A percentile compares a stretch with the other conserved stretches of the same genome.
Conservation (phyloP, 2,329 filamentous ascomycete species). For the Hypoxylon sp. region DNA sequence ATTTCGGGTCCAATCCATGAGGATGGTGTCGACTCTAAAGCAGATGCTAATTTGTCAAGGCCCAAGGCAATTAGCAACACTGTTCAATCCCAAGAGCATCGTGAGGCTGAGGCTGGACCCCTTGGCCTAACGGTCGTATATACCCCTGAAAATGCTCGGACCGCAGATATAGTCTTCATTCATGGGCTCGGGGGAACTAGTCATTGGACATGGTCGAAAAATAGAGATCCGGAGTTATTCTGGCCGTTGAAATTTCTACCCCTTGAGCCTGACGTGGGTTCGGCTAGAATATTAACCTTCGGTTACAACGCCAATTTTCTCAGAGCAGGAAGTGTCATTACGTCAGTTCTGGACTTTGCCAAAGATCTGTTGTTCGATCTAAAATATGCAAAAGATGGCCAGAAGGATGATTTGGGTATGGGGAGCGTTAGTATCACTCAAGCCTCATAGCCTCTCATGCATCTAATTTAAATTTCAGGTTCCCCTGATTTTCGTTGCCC, state of each 20-base stretch:
- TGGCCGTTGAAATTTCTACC: constrained; percentile 55
- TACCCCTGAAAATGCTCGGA: constrained; percentile 36
- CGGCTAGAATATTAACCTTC: constrained; percentile 54
- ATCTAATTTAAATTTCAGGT: constrained; percentile 20
- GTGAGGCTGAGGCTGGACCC: constrained; percentile 19
- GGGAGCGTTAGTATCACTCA: constrained; percentile 34
- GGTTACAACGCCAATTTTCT: constrained; percentile 54
- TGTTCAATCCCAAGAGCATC: neutral
- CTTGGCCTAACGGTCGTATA: constrained; percentile 44
- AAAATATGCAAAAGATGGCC: constrained; percentile 47
- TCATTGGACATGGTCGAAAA: constrained; percentile 52
- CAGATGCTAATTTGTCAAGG: neutral
- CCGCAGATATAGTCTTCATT: constrained; percentile 54
- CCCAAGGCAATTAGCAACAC: neutral
- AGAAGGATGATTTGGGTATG: constrained; percentile 45
- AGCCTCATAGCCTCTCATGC: neutral
- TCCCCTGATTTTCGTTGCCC: constrained; percentile 52
- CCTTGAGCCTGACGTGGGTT: constrained; percentile 48
- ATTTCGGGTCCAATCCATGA: neutral
- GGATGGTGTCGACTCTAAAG: neutral
- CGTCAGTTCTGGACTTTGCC: constrained; percentile 53
- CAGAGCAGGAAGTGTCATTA: constrained; percentile 39
- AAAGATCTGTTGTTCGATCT: constrained; percentile 53
- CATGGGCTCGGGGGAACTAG: constrained; percentile 56
- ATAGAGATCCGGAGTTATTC: constrained; percentile 49